These are phyloP conservation scores for Aspergillus hortae DNA, from an alignment of 2,329 filamentous ascomycete species.

Conservation along the genomic window DNA sequence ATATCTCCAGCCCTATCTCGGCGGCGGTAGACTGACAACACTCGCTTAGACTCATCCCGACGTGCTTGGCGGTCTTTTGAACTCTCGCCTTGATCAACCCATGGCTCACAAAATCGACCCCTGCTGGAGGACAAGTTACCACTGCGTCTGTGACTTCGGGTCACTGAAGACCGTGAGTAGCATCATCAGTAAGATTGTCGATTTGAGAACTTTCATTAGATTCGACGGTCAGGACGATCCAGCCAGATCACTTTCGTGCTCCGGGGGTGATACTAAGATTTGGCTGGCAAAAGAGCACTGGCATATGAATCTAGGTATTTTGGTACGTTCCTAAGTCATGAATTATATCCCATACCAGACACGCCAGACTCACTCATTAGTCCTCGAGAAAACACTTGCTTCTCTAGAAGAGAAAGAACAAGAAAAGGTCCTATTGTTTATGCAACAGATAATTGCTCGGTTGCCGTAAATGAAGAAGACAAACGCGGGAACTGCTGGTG, in stretches of 20 bases:
- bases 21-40: background rate
- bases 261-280: conserved; percentile 34
- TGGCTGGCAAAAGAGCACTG: conserved; percentile 31
- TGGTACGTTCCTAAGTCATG: conserved; percentile 16
- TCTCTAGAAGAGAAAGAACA: conserved; percentile 19
- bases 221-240: conserved; percentile 24
- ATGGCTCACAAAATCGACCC: conserved; percentile 23
- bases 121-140: conserved; percentile 27
- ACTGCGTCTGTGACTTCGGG: conserved; percentile 27
- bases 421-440: conserved; percentile 25
- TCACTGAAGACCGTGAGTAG: conserved; percentile 15
- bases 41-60: background rate
- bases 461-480: conserved; percentile 27
- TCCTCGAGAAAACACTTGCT: conserved; percentile 14
- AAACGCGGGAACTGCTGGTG: conserved; percentile 23
- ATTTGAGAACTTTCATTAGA: conserved; percentile 27
- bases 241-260: conserved; percentile 36
- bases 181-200: conserved; percentile 23
- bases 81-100: conserved; percentile 15
- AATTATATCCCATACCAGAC: background rate
- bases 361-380: conserved; percentile 11
- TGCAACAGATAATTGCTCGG: conserved; percentile 26
- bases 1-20: background rate
- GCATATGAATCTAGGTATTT: conserved; percentile 37
- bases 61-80: conserved; percentile 13